A percentile compares a stretch with the other conserved stretches of the same genome.
Evolutionary conservation across 139 green algal species (phyloP).

Genomic region (Closterium sp.): DNA sequence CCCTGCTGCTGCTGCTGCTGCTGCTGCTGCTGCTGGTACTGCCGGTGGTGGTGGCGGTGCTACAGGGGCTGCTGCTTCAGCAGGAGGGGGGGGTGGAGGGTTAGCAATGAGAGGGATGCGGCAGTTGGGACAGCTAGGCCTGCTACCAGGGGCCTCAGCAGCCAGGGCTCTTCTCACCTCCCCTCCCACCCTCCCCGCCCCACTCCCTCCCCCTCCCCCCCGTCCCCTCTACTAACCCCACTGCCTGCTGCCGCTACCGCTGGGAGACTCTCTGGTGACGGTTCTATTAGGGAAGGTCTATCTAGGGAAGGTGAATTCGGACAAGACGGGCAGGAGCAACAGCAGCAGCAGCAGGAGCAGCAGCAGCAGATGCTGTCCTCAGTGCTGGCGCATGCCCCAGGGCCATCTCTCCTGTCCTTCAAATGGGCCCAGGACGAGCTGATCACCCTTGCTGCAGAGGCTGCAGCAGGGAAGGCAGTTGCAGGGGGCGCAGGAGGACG

Average conservation of each 20-base stretch:
- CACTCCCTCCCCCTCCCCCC: not conserved
- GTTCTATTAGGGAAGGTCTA: not conserved
- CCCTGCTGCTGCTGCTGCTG: not conserved
- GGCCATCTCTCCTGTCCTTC: not conserved
- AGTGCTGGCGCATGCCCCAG: not conserved
- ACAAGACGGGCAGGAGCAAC: not conserved
- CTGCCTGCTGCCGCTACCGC: not conserved
- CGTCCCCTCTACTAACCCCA: not conserved
- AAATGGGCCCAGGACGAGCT: not conserved
- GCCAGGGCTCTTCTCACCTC: not conserved
- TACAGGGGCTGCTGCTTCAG: too few species aligned
- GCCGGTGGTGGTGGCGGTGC: not conserved
- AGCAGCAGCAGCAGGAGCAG: not conserved
- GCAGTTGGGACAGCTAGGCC: not conserved
- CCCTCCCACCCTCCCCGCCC: not conserved
- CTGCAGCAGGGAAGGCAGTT: not conserved
- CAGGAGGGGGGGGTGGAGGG: too few species aligned
- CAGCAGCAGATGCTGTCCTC: not conserved
- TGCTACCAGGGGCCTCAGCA: not conserved
- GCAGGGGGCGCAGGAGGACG: not conserved
- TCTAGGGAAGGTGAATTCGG: not conserved
- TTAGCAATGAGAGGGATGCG: not conserved
- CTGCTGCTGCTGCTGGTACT: not conserved
- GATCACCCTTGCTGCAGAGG: not conserved
- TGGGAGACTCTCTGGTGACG: not conserved